phyloP scores from a whole-genome alignment of 73 alveolate species.

The Tetrahymena malaccensis region DNA sequence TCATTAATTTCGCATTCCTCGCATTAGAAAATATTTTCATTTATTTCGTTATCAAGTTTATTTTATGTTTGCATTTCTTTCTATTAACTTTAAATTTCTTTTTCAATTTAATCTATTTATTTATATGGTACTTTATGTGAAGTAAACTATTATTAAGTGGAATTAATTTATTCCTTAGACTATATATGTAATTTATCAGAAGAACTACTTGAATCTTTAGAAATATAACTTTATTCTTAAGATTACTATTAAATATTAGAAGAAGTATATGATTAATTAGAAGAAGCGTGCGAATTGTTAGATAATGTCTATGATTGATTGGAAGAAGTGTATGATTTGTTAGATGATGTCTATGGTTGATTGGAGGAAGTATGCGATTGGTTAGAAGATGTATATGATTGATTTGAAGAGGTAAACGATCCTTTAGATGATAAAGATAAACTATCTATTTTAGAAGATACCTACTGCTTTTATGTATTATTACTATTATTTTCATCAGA shows the following conservation, averaged over 20 bases:
- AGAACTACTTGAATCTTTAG: not conserved
- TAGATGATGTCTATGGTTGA: too few relatives aligned
- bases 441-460: not conserved
- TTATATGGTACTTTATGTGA: too few relatives aligned
- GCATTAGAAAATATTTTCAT: too few relatives aligned
- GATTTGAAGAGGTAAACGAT: not conserved
- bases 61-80: too few relatives aligned
- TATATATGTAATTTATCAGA: not conserved
- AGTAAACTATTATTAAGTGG: not conserved
- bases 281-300: not conserved
- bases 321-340: not conserved
- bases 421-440: not conserved
- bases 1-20: too few relatives aligned
- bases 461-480: too few relatives aligned
- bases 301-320: not conserved
- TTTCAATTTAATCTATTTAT: too few relatives aligned
- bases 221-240: too few relatives aligned
- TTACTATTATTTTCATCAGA: not conserved
- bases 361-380: not conserved
- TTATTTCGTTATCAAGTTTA: too few relatives aligned
- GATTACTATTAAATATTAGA: not conserved
- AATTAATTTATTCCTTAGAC: not conserved
- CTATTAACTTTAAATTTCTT: too few relatives aligned
- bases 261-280: not conserved
- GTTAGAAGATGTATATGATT: not conserved